Evolutionary conservation across 768 basidiomycete genomes (phyloP), one percentile per base, ranked within the genome.

Genomic region (Lactarius akahatsu): DNA sequence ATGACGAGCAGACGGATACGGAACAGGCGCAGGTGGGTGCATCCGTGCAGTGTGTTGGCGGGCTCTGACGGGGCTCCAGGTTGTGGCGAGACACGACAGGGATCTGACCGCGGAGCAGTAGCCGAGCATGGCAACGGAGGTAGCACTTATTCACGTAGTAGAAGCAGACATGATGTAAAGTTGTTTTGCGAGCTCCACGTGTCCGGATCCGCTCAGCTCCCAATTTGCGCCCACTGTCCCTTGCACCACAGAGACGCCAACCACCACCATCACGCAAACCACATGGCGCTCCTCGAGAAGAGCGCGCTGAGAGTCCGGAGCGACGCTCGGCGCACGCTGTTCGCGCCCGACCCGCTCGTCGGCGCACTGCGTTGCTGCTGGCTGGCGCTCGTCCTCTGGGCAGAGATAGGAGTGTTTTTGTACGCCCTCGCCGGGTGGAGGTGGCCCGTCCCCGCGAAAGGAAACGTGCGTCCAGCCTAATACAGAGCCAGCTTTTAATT

Each of bases 351-450:
- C 45, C 59, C 40, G 18, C 67, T 68, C 55, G 41, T 61, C 26
- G 45, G 32, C 23, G 28, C 76, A 43, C 78, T 90, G 28, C 80
- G 85, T 60, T 68, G 80, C 15, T 54, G 81, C 23, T 94, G 92
- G 92, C 75, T 88, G 16, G 62, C 85, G 10, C 72, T 84, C 43
- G 80, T 91, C 58, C 62, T 89, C 47, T 94, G 90, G 90, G 84
- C 82, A 71, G 94, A 96, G 73, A 76, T 85, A 57, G 81, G 80
- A 4, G 77, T 81, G 3, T 93, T 91, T 74, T 72, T 76, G 43
- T 76, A 76, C 63, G 81, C 80, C 34, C 78, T 82, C 23, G 72
- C 70, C 4, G 70, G 74, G 58, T 91, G 91, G 71, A 70, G 71
- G 1, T 93, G 91, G 90, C 89, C 89, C 43, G 85, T 30, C 55